Percentiles rank a stretch among this genome's conserved stretches.
These are phyloP conservation scores for Pyrenula massariospora DNA, from an alignment of 495 filamentous ascomycete genomes.

Conservation along the genomic window DNA sequence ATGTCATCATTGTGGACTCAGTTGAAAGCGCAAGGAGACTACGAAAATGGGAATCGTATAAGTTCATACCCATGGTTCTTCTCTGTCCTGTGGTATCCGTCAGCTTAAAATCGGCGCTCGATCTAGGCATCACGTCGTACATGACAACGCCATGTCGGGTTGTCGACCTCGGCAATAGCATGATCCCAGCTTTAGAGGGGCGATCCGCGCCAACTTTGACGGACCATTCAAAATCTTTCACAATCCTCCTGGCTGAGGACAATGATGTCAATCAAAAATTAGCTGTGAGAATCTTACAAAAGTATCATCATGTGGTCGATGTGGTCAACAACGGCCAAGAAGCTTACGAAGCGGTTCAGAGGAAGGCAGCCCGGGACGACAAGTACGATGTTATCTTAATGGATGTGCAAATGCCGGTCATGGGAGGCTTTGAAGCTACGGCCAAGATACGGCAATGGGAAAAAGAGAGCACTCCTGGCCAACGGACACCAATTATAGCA, in stretches of 20 bases:
- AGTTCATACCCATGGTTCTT: constrained; percentile 93
- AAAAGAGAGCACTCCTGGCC: constrained; percentile 46
- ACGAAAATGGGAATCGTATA: constrained; percentile 84
- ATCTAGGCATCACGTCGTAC: constrained; percentile 93
- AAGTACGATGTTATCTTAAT: constrained; percentile 95
- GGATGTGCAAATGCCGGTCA: constrained; percentile 99
- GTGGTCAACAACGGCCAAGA: constrained; percentile 93
- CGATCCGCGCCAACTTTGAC: constrained; percentile 83
- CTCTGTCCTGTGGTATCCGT: constrained; percentile 85
- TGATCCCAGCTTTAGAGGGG: constrained; percentile 95
- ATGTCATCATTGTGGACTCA: constrained; percentile 94
- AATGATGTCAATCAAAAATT: constrained; percentile 96
- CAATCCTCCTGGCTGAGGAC: constrained; percentile 93
- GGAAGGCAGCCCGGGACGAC: constrained; percentile 29
- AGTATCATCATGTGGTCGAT: constrained; percentile 93
- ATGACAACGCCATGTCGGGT: constrained; percentile 96
- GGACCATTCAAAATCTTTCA: constrained; percentile 90
- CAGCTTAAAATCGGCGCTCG: constrained; percentile 85
- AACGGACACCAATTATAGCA: constrained; percentile 90
- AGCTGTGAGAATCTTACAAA: constrained; percentile 93
- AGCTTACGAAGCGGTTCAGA: constrained; percentile 79
- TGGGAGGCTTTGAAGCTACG: constrained; percentile 98
- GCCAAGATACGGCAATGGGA: constrained; percentile 95
- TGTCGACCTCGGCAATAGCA: constrained; percentile 93
- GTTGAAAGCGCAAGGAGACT: constrained; percentile 79